These are phyloP conservation scores for Asterella californica DNA, from an alignment of 225 moss, liverwort and hornwort genomes.

Conservation along the genomic window DNA sequence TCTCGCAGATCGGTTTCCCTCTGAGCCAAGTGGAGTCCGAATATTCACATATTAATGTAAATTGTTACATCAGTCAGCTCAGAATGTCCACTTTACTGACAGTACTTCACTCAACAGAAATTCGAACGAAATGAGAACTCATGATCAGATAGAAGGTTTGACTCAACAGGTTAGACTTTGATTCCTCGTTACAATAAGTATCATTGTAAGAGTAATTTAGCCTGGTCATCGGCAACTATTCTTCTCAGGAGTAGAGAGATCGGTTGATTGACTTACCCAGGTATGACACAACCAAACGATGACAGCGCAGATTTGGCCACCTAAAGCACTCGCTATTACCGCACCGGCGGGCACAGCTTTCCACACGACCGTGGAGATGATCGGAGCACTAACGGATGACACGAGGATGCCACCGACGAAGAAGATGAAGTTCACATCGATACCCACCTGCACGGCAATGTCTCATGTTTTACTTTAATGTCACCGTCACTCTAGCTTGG, in stretches of 20 bases:
- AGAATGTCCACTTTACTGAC: no score
- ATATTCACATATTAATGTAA: no score
- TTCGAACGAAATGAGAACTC: no score
- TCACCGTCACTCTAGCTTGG: no score
- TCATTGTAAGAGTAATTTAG: neutral
- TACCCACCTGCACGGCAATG: slow-evolving; percentile 12
- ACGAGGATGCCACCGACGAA: slow-evolving; percentile 21
- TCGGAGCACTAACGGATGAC: slow-evolving; percentile 8
- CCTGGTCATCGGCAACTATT: neutral
- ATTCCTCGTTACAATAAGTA: neutral
- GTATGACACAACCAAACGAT: slow-evolving; percentile 25
- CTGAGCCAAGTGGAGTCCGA: no score
- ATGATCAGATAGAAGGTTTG: no score
- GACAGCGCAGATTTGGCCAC: slow-evolving; percentile 18
- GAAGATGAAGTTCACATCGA: slow-evolving; percentile 38
- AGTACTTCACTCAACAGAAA: no score
- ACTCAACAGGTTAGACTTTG: no score
- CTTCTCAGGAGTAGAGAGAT: neutral
- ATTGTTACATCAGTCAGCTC: no score
- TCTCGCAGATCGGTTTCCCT: no score
- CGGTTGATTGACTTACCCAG: slow-evolving; percentile 17
- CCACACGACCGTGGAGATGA: slow-evolving; percentile 17
- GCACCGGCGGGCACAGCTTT: slow-evolving; percentile 29
- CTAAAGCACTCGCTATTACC: slow-evolving; percentile 29
- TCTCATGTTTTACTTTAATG: neutral